Evolutionary conservation across 208 protist species (phyloP).

Genomic region (Strigomonas galati): DNA sequence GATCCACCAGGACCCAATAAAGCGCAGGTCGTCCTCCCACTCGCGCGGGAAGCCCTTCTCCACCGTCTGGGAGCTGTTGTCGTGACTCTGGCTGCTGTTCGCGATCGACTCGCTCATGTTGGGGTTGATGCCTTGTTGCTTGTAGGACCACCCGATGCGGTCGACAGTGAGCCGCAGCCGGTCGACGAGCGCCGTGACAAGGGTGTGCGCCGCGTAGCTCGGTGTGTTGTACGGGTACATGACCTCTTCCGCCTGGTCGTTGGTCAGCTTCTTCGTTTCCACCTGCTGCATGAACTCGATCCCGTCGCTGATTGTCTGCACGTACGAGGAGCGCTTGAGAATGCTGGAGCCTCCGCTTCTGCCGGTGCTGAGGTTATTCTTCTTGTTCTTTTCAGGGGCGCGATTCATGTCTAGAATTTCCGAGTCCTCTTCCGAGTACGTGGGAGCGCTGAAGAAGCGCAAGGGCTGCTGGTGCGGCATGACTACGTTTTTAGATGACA

Average conservation of each 20-base stretch:
- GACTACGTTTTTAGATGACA: slow-evolving; percentile 16
- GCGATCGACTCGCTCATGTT: slow-evolving; percentile 9
- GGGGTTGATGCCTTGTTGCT: neutral
- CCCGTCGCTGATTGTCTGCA: slow-evolving; percentile 19
- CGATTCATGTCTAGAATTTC: neutral
- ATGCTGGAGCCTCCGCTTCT: neutral
- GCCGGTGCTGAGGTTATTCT: neutral
- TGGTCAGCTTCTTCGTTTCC: slow-evolving; percentile 35
- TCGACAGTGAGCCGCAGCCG: neutral
- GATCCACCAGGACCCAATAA: slow-evolving; percentile 71
- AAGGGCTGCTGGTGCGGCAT: slow-evolving; percentile 18
- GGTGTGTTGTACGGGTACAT: slow-evolving; percentile 35
- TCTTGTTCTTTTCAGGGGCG: neutral
- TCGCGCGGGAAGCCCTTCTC: slow-evolving; percentile 14
- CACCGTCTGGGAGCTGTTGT: neutral
- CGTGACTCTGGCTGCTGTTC: slow-evolving; percentile 12
- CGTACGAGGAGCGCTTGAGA: neutral
- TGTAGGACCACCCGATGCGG: neutral
- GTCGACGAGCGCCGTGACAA: slow-evolving; percentile 12
- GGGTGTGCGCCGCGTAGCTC: slow-evolving; percentile 17
- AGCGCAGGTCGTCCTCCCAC: slow-evolving; percentile 66
- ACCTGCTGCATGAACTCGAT: slow-evolving; percentile 28
- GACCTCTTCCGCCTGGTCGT: slow-evolving; percentile 42
- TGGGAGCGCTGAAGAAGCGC: slow-evolving; percentile 28
- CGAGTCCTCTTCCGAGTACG: slow-evolving; percentile 16